phyloP scores from a whole-genome alignment of 148 eudicot species.

The Chenopodium berlandieri region DNA sequence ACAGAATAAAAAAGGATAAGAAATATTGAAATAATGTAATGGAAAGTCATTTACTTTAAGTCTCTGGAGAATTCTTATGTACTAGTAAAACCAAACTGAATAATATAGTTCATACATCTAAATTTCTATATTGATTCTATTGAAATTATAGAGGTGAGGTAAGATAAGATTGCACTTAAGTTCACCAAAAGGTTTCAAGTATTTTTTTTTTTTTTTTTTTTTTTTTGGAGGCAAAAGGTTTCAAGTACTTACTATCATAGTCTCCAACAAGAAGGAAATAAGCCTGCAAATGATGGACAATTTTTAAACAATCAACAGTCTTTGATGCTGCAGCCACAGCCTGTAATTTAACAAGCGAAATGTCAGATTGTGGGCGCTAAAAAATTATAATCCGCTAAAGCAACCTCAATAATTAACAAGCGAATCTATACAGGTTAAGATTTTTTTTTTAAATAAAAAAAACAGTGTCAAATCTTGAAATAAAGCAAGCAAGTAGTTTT shows the following conservation, averaged over 20 bases:
- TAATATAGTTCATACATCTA: not conserved
- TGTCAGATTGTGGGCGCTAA: not conserved
- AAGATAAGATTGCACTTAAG: not conserved
- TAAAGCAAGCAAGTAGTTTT: not conserved
- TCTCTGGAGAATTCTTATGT: not conserved
- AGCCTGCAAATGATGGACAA: slow-evolving; percentile 88
- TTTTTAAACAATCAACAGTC: slow-evolving; percentile 88
- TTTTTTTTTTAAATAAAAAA: not conserved
- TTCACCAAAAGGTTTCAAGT: slow-evolving; percentile 8
- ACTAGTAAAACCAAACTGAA: not conserved
- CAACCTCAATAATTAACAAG: not conserved
- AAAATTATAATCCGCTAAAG: not conserved
- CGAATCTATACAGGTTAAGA: not conserved
- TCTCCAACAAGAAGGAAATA: slow-evolving; percentile 94
- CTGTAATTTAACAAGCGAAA: slow-evolving; percentile 44
- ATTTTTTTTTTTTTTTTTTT: slow-evolving; percentile 9
- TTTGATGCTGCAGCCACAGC: slow-evolving; percentile 98
- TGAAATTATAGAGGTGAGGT: not conserved
- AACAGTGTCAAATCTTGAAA: not conserved
- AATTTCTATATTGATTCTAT: not conserved
- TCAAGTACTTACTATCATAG: slow-evolving; percentile 59
- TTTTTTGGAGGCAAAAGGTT: not conserved
- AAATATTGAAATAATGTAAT: not conserved
- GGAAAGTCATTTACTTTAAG: not conserved
- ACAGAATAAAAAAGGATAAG: not conserved